phyloP scores from a whole-genome alignment of 108 stramenopile genomes.

The Cyclostephanos invisitatus region DNA sequence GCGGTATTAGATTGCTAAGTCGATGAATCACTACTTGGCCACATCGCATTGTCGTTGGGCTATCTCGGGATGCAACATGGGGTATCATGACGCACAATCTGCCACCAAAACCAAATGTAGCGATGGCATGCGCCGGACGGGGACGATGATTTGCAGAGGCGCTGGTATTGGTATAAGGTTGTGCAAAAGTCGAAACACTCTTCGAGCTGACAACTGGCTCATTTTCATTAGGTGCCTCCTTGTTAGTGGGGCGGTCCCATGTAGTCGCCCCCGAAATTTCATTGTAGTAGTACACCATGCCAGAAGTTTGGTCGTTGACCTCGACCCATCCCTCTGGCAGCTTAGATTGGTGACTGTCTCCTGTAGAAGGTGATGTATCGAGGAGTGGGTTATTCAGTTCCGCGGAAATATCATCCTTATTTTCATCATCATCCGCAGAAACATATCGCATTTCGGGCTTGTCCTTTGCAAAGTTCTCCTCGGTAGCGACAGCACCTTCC shows the following conservation, averaged over 20 bases:
- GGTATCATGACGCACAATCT: constrained; percentile 58
- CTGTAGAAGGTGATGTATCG: neutral
- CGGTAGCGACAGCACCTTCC: neutral
- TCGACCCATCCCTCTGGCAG: constrained; percentile 68
- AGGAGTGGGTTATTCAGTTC: neutral
- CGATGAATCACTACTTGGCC: constrained; percentile 51
- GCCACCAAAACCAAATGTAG: constrained; percentile 75
- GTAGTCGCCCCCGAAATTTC: constrained; percentile 59
- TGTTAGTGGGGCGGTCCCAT: constrained; percentile 68
- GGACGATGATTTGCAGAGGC: neutral
- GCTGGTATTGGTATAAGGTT: neutral
- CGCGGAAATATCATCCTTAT: neutral
- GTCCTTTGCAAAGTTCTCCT: neutral
- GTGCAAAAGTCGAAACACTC: neutral
- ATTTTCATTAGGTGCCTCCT: neutral
- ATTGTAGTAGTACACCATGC: constrained; percentile 68
- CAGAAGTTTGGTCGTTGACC: constrained; percentile 45
- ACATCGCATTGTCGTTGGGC: constrained; percentile 27
- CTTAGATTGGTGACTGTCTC: neutral
- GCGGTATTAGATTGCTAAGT: constrained; percentile 39
- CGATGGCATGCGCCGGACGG: constrained; percentile 53
- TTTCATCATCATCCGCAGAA: neutral
- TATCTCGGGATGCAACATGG: constrained; percentile 30
- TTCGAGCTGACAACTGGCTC: neutral
- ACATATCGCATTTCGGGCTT: constrained; percentile 1